Conservation (phyloP, 192 early-diverging fungal species). For the Kappamyces sp. region DNA sequence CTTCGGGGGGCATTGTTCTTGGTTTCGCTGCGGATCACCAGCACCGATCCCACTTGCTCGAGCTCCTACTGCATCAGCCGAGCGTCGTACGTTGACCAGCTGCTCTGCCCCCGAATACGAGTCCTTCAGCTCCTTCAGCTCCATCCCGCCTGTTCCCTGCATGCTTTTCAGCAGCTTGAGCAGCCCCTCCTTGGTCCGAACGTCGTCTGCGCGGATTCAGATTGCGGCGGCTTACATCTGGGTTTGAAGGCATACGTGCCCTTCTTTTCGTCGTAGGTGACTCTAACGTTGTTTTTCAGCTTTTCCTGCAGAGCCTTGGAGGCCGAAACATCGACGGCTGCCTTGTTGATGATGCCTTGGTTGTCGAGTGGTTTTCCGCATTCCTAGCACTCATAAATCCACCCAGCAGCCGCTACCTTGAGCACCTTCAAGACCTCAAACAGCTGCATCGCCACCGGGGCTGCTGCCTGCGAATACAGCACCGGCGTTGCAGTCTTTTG, state of each 20-base stretch:
- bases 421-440: constrained; percentile 10
- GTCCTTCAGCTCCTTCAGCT: constrained; percentile 69
- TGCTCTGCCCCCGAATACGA: constrained; percentile 47
- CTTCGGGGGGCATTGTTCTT: constrained; percentile 61
- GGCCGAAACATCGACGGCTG: constrained; percentile 2
- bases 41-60: constrained; percentile 45
- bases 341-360: constrained; percentile 10
- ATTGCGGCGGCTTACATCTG: background rate
- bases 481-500: background rate
- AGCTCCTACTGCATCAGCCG: constrained; percentile 49
- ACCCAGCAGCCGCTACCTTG: background rate
- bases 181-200: constrained; percentile 61
- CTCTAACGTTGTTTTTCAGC: constrained; percentile 6
- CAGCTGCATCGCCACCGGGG: background rate
- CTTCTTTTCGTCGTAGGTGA: constrained; percentile 7
- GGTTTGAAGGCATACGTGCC: constrained; percentile 12
- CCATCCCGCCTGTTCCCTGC: constrained; percentile 57
- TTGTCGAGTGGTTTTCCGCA: constrained; percentile 7
- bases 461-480: constrained; percentile 1
- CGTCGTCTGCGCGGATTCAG: background rate
- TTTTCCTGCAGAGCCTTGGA: background rate
- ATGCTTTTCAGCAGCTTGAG: constrained; percentile 52
- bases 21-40: constrained; percentile 48
- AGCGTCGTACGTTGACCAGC: constrained; percentile 28
- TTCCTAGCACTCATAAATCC: too few species aligned